These are phyloP conservation scores for Pelargonium myrrhifolium DNA, from an alignment of 441 rosid genomes.

Conservation along the genomic window DNA sequence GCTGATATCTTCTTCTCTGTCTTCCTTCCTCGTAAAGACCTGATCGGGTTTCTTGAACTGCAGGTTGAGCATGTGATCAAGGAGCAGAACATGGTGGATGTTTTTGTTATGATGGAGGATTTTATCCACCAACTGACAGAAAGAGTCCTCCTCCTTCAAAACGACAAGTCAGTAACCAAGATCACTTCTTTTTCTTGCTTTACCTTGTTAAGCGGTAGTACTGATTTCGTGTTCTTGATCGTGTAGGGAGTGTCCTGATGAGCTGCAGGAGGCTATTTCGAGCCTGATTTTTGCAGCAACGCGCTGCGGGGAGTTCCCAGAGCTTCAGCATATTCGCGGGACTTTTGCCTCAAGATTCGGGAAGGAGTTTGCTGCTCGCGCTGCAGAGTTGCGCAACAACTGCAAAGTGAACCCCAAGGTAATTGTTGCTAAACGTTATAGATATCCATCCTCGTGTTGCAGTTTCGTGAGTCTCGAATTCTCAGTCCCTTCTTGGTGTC, in stretches of 20 bases:
- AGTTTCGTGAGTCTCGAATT: neutral
- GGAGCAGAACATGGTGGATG: slow-evolving; percentile 72
- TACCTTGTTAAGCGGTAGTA: neutral
- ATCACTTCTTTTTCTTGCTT: no score
- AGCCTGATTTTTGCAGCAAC: slow-evolving; percentile 67
- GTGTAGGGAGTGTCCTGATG: slow-evolving; percentile 67
- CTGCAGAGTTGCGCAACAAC: slow-evolving; percentile 64
- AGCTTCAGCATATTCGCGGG: slow-evolving; percentile 74
- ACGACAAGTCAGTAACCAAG: slow-evolving; percentile 31
- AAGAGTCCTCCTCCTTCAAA: slow-evolving; percentile 59
- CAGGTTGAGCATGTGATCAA: slow-evolving; percentile 68
- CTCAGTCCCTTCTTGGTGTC: neutral
- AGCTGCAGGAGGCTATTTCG: slow-evolving; percentile 66
- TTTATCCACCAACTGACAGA: slow-evolving; percentile 59
- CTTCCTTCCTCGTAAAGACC: no score
- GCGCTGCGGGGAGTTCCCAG: slow-evolving; percentile 86
- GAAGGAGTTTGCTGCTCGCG: slow-evolving; percentile 62
- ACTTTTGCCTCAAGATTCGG: slow-evolving; percentile 62
- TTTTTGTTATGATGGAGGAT: slow-evolving; percentile 52
- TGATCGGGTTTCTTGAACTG: neutral
- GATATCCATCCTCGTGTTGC: neutral
- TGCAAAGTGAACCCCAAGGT: slow-evolving; percentile 66
- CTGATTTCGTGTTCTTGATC: neutral
- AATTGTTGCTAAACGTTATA: neutral
- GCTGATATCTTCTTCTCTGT: no score